Evolutionary conservation across 345 rosid genomes (phyloP), one percentile per base, ranked within the genome.

Genomic region (Raphanus sativus): DNA sequence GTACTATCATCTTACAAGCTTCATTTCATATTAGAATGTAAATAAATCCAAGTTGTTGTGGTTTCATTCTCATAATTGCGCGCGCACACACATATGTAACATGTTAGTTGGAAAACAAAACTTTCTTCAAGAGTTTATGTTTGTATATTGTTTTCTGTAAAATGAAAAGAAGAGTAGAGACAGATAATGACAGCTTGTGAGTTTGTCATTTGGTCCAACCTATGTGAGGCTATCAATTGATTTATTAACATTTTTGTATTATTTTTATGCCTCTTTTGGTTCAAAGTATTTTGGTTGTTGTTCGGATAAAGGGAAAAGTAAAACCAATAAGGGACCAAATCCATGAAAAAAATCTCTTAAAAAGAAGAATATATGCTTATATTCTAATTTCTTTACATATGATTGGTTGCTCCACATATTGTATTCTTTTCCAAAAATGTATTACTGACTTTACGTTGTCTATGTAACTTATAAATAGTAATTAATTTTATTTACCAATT

Each of bases 181-280:
- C 32, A 77, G 56, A 65, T 65, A 15, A 33, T 66, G 73, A 67
- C 74, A 78, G 65, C 77, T 50, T 78, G 74, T 66, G 77, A 60
- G 73, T 78, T 77, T 78, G 77, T 78, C 81, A 25, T 73, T 48
- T 72, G 77, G 77, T 48, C 73, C 77, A 72, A 59, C 60, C 38
- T 25, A 66, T 66, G 56, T 15, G 71, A 72, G 63, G 34, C 74
- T 73, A 29, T 60, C 12, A 17, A 9, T 54, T 77, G 75, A 65
- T 65, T 58, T 66, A 33, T 71, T 48, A 15, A 60, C 73, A 59
- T 73, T 72, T 78, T 72, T 66, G 62, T 33, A 66, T 33, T n/a
- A 58, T 58, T 65, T 60, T 65, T 63, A n/a, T 65, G 33, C 34
- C 63, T 59, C 68, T 33, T 26, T 48, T 59, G 7, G 59, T 72